phyloP scores from a whole-genome alignment of 2,329 filamentous ascomycete genomes.

The Phialophora chinensis region DNA sequence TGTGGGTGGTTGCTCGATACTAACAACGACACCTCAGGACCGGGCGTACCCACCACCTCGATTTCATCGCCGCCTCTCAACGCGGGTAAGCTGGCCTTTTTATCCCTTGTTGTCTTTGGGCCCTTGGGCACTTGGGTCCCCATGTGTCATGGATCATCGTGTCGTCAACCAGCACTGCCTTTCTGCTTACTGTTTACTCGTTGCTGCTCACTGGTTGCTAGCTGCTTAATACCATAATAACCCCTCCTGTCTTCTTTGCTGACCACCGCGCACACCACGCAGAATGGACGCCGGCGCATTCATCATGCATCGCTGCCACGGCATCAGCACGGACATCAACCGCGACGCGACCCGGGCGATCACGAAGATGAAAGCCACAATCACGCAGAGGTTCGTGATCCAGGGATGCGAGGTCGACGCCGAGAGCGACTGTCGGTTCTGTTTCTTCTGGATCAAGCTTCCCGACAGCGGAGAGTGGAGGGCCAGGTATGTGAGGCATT shows the following conservation, averaged over 20 bases:
- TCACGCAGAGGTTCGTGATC: constrained; percentile 56
- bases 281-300: constrained; percentile 58
- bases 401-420: constrained; percentile 38
- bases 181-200: too few relatives aligned
- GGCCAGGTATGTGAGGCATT: constrained; percentile 52
- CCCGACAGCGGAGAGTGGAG: constrained; percentile 24
- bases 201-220: too few relatives aligned
- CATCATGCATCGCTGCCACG: constrained; percentile 64
- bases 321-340: constrained; percentile 55
- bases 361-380: constrained; percentile 62
- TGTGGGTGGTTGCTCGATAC: too few relatives aligned
- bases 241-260: too few relatives aligned
- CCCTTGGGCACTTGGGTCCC: not conserved
- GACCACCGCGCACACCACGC: not conserved
- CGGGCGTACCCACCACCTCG: constrained; percentile 49
- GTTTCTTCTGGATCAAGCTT: constrained; percentile 36
- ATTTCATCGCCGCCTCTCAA: constrained; percentile 59
- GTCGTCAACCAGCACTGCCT: too few relatives aligned
- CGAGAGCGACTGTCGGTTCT: constrained; percentile 38
- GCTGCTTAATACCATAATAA: too few relatives aligned
- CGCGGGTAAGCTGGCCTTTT: constrained; percentile 43
- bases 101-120: not conserved
- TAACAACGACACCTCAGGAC: constrained; percentile 60
- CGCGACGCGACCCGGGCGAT: constrained; percentile 50
- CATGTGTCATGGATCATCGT: not conserved